A percentile compares a stretch with the other conserved stretches of the same genome.
These are phyloP conservation scores for Oryza meyeriana DNA, from an alignment of 176 grass and related monocot species.

Conservation along the genomic window DNA sequence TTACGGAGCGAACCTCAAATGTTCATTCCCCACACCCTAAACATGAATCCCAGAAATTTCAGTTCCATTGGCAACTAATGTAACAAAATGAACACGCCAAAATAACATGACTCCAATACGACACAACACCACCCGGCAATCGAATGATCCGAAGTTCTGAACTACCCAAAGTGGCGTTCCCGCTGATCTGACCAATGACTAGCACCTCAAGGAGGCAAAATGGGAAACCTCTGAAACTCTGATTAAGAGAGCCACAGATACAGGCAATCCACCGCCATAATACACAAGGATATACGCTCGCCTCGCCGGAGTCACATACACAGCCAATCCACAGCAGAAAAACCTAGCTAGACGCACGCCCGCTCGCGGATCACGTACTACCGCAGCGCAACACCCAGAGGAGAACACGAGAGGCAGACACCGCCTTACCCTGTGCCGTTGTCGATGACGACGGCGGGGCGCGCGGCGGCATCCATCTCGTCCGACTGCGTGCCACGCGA, in stretches of 20 bases:
- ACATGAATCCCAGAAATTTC: neutral
- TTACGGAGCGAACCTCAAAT: neutral
- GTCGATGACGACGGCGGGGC: slow-evolving; percentile 93
- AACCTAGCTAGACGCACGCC: neutral
- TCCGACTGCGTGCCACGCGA: neutral
- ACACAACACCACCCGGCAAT: neutral
- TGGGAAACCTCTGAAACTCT: neutral
- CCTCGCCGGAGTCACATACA: neutral
- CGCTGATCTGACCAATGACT: too few relatives aligned
- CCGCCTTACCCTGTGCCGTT: slow-evolving; percentile 78
- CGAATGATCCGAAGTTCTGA: neutral
- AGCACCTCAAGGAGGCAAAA: neutral
- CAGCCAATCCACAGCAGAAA: neutral
- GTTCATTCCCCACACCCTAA: neutral
- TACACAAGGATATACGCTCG: neutral
- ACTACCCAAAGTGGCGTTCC: too few relatives aligned
- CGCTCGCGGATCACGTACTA: neutral
- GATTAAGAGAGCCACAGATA: neutral
- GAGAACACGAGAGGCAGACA: neutral
- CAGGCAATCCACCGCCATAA: neutral
- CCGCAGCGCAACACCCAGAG: neutral
- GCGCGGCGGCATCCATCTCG: slow-evolving; percentile 71
- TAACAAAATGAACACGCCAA: neutral
- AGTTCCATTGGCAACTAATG: neutral
- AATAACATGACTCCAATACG: neutral